phyloP scores from a whole-genome alignment of 1,284 basidiomycete genomes.

The Moesziomyces aphidis region DNA sequence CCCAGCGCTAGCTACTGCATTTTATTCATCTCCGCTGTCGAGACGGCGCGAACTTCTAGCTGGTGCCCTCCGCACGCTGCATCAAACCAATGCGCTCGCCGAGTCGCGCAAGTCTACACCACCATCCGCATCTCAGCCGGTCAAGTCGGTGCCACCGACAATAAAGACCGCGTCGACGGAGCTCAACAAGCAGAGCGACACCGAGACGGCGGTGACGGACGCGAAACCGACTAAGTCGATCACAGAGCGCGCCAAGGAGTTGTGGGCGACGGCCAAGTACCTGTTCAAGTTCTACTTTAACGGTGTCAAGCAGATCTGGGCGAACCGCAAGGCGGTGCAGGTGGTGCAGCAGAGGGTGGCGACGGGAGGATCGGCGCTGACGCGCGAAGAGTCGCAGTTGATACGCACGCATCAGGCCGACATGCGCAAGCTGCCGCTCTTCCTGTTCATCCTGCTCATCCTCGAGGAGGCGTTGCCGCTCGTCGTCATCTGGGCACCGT shows the following conservation, averaged over 20 bases:
- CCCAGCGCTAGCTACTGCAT: neutral
- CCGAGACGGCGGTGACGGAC: slow-evolving; percentile 7
- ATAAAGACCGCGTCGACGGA: neutral
- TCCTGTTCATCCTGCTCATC: slow-evolving; percentile 79
- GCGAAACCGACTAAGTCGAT: slow-evolving; percentile 30
- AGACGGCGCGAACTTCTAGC: slow-evolving; percentile 25
- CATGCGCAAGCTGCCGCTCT: slow-evolving; percentile 78
- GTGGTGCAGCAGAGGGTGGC: slow-evolving; percentile 38
- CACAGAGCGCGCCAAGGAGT: slow-evolving; percentile 35
- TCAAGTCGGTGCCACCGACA: slow-evolving; percentile 3
- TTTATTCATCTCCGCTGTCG: neutral
- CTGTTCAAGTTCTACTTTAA: slow-evolving; percentile 66
- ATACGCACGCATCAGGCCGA: slow-evolving; percentile 56
- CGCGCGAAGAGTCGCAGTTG: slow-evolving; percentile 55
- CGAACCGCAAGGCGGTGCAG: slow-evolving; percentile 51
- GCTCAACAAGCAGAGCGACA: slow-evolving; percentile 4
- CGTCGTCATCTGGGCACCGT: slow-evolving; percentile 85
- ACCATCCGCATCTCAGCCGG: slow-evolving; percentile 5
- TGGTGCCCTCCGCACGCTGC: slow-evolving; percentile 19
- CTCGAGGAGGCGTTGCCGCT: slow-evolving; percentile 85
- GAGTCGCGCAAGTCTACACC: slow-evolving; percentile 18
- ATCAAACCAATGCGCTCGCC: slow-evolving; percentile 22
- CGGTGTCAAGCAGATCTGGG: slow-evolving; percentile 66
- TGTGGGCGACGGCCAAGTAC: slow-evolving; percentile 62
- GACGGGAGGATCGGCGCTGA: slow-evolving; percentile 28